phyloP scores from a whole-genome alignment of 768 basidiomycete genomes.

The Hemileccinum rubropunctum region DNA sequence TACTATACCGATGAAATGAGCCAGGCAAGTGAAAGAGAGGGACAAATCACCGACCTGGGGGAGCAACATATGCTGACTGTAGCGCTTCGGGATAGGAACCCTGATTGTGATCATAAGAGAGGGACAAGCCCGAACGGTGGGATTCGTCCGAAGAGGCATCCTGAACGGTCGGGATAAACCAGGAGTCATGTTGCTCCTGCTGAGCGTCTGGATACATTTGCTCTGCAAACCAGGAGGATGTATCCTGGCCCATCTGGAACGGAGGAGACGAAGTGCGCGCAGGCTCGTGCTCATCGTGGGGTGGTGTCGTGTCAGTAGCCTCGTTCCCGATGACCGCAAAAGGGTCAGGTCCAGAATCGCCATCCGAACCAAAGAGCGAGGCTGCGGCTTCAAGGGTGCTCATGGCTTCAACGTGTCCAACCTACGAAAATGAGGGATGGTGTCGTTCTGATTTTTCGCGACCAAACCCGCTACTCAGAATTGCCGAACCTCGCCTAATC shows the following conservation, averaged over 20 bases:
- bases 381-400: constrained; percentile 74
- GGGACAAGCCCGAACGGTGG: constrained; percentile 10
- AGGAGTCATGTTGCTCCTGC: constrained; percentile 25
- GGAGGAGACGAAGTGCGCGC: constrained; percentile 22
- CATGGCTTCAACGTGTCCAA: constrained; percentile 45
- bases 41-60: constrained; percentile 23
- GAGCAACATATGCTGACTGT: constrained; percentile 13
- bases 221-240: constrained; percentile 40
- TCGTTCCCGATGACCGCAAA: constrained; percentile 58
- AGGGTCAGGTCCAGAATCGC: constrained; percentile 56
- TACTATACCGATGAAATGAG: constrained; percentile 13
- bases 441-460: constrained; percentile 13
- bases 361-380: constrained; percentile 69
- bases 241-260: constrained; percentile 33
- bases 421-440: constrained; percentile 9
- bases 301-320: constrained; percentile 29
- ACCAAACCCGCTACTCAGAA: constrained; percentile 8
- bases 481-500: constrained; percentile 4
- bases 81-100: constrained; percentile 30
- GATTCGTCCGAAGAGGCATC: constrained; percentile 13
- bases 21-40: neutral
- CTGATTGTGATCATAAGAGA: constrained; percentile 30
- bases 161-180: constrained; percentile 24
- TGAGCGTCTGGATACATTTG: constrained; percentile 28
- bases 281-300: constrained; percentile 21